Base-by-base conservation (phyloP, 1,284 basidiomycete species). In the Melampsora americana region DNA sequence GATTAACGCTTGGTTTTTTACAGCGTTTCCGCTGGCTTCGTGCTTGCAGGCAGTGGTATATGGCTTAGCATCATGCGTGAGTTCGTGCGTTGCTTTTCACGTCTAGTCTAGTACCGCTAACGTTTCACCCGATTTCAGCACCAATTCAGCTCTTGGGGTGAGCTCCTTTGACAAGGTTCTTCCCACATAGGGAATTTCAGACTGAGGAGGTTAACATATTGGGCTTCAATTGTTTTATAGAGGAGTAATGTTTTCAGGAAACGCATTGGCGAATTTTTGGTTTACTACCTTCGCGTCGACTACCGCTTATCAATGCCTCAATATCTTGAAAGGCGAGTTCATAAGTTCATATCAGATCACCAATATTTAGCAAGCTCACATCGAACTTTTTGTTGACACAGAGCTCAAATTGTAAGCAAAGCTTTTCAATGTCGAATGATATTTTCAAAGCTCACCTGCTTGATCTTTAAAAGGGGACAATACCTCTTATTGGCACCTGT, bases 231-330 rank as follows among this genome's bases (percentile, higher is more conserved):
- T 56, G 53, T 6, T 20, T 9, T 23, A 56, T 28, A 56, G 53
- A 9, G 53, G 53, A 56, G 53, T 56, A 14, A 56, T 56, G 53
- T 56, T 56, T 28, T 23, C 53, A 56, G 53, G 53, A 23, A 56
- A 56, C 53, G 53, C 53, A 23, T 28, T 56, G n/a, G 16, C 53
- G 9, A 56, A 56, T 28, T 56, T 56, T 56, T 56, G 53, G 53
- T 56, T 56, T 56, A 56, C 53, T 11, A 56, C 53, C n/a, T 56
- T 56, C 53, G 53, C 53, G n/a, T 56, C 53, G n/a, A 56, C 53
- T 14, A 56, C 53, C 28, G 53, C 53, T 56, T 56, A 56, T 56
- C 53, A 56, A 56, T 56, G 53, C 28, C 53, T 56, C 4, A 56
- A 56, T 23, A 56, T 56, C 28, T 56, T 56, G 53, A 56, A 56